phyloP scores from a whole-genome alignment of 306 rosid species.

The Begonia loranthoides region DNA sequence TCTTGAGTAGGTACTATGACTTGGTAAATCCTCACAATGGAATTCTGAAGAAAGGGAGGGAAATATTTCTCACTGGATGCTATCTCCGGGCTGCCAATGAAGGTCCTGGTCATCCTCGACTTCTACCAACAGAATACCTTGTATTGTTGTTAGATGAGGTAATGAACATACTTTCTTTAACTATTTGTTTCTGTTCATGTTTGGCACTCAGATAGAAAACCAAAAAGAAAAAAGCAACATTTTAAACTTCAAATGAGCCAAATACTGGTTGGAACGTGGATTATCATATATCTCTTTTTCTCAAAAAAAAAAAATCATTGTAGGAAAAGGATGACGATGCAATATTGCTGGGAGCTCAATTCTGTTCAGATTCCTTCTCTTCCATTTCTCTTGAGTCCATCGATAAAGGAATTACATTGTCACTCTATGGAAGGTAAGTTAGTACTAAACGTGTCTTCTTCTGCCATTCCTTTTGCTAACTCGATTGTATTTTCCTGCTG shows the following conservation, averaged over 20 bases:
- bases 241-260: too few species aligned
- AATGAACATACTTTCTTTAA: slow-evolving; percentile 6
- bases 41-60: slow-evolving; percentile 78
- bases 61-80: slow-evolving; percentile 82
- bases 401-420: slow-evolving; percentile 41
- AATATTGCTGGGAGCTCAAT: slow-evolving; percentile 79
- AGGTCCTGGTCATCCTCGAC: slow-evolving; percentile 56
- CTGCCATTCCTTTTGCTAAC: neutral
- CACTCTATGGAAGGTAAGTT: slow-evolving; percentile 63
- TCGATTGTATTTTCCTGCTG: neutral
- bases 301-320: neutral
- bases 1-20: slow-evolving; percentile 52
- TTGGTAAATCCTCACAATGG: slow-evolving; percentile 44
- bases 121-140: slow-evolving; percentile 87
- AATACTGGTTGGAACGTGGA: too few species aligned
- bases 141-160: slow-evolving; percentile 82
- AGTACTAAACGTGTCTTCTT: neutral
- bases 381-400: slow-evolving; percentile 53
- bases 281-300: too few species aligned
- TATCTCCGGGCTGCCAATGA: slow-evolving; percentile 62
- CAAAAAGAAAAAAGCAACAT: neutral
- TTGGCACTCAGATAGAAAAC: neutral
- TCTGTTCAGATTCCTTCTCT: slow-evolving; percentile 75
- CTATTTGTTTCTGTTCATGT: neutral
- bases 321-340: slow-evolving; percentile 85